A percentile compares a stretch with the other conserved stretches of the same genome.
phyloP scores from a whole-genome alignment of 2,329 filamentous ascomycete species.

The Venturia asperata region DNA sequence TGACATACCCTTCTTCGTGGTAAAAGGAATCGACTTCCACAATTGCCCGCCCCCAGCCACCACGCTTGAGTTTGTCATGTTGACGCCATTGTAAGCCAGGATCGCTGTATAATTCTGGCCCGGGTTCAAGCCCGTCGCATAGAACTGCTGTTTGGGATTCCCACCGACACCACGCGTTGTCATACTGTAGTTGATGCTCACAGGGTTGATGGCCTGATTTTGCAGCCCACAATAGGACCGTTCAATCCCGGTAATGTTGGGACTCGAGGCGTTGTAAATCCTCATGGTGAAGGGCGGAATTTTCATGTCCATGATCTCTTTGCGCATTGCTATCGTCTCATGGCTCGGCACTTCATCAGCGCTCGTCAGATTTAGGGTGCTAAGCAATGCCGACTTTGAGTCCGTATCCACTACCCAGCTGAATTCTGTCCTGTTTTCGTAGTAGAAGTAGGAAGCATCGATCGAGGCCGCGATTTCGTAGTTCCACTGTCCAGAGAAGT shows the following conservation, averaged over 20 bases:
- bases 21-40: conserved; percentile 64
- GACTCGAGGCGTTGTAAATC: conserved; percentile 56
- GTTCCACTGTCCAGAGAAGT: conserved; percentile 62
- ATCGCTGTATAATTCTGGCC: conserved; percentile 69
- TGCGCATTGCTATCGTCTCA: conserved; percentile 35
- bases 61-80: conserved; percentile 29
- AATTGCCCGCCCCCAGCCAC: conserved; percentile 70
- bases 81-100: conserved; percentile 35
- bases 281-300: conserved; percentile 69
- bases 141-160: conserved; percentile 80
- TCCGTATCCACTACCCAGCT: conserved; percentile 83
- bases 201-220: conserved; percentile 56
- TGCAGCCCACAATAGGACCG: conserved; percentile 77
- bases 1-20: conserved; percentile 64
- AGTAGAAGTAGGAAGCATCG: conserved; percentile 64
- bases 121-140: conserved; percentile 65
- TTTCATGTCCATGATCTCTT: conserved; percentile 50
- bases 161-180: conserved; percentile 59
- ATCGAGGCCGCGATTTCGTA: conserved; percentile 77
- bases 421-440: conserved; percentile 42
- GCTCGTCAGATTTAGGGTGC: conserved; percentile 64
- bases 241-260: conserved; percentile 59
- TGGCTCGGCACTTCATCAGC: conserved; percentile 31
- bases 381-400: conserved; percentile 66
- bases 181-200: conserved; percentile 52